Base-by-base conservation (phyloP, 345 rosid species). In the Durio zibethinus region DNA sequence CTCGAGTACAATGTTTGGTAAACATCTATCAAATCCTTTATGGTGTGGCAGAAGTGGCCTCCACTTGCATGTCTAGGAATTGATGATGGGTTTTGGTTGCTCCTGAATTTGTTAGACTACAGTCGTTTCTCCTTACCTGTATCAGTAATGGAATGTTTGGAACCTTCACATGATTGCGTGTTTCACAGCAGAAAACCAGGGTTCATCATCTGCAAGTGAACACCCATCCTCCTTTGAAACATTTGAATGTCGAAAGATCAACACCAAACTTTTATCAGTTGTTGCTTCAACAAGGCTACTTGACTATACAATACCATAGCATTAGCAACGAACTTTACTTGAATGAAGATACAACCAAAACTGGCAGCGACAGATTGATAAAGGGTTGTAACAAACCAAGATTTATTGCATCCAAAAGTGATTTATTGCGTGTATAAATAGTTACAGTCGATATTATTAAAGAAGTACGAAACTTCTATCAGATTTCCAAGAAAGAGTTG, bases 401-500 rank as follows among this genome's bases (percentile, higher is more conserved):
- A 71, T 61, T 72, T 61, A 45, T 72, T 72, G 76, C 76, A 52
- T 35, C 43, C 16, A n/a, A 72, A 21, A 72, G 42, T 36, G 31
- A 72, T 35, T 21, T 72, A 56, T 73, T 56, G 6, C 56, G 47
- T 36, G 50, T 10, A 36, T 14, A 59, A 21, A 38, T 6, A 36
- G 48, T 35, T 50, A 68, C 73, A 63, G 48, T 10, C 15, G 57
- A 74, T 59, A 20, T 20, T 74, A 62, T 36, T 29, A 31, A 20
- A 60, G 36, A 75, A 50, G 74, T 35, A 69, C 5, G 45, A 4
- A 42, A 4, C 45, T 23, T 73, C 85, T 63, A 61, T 87, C 83
- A 90, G 83, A 90, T 84, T 70, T 89, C 91, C 11, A 77, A 79
- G 79, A 89, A 89, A 1, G 97, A 88, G 70, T 77, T 84, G 73